phyloP scores from a whole-genome alignment of 176 grass and related monocot species.

The Avena atlantica region DNA sequence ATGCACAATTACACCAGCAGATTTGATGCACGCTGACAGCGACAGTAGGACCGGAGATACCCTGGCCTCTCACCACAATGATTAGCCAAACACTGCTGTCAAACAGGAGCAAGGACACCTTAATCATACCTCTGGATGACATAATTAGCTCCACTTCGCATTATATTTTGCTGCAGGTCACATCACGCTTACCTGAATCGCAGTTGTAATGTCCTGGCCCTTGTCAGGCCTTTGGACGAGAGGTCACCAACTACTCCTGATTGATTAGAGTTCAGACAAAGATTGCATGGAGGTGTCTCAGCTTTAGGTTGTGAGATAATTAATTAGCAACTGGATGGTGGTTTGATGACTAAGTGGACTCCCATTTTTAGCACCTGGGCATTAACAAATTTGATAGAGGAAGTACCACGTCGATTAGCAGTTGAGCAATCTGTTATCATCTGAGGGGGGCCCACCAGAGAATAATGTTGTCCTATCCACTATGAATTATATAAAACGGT shows the following conservation, averaged over 20 bases:
- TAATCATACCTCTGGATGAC: slow-evolving; percentile 20
- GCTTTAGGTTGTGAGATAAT: slow-evolving; percentile 11
- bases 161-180: slow-evolving; percentile 23
- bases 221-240: slow-evolving; percentile 9
- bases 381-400: not conserved
- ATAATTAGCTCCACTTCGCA: not conserved
- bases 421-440: slow-evolving; percentile 15
- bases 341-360: not conserved
- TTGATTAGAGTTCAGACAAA: slow-evolving; percentile 36
- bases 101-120: slow-evolving; percentile 30
- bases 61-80: slow-evolving; percentile 25
- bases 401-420: not conserved
- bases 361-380: slow-evolving; percentile 10
- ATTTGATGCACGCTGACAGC: slow-evolving; percentile 9
- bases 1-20: not conserved
- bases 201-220: slow-evolving; percentile 21
- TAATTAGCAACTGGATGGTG: slow-evolving; percentile 24
- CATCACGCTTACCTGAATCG: slow-evolving; percentile 28
- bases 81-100: slow-evolving; percentile 21
- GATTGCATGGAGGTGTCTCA: slow-evolving; percentile 14
- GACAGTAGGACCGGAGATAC: not conserved
- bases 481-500: not conserved
- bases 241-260: slow-evolving; percentile 14
- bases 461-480: not conserved
- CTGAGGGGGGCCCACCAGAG: not conserved